Percentiles rank a stretch among this genome's conserved stretches.
phyloP scores from a whole-genome alignment of 805 yeast species.

The Candida dajiaensis region DNA sequence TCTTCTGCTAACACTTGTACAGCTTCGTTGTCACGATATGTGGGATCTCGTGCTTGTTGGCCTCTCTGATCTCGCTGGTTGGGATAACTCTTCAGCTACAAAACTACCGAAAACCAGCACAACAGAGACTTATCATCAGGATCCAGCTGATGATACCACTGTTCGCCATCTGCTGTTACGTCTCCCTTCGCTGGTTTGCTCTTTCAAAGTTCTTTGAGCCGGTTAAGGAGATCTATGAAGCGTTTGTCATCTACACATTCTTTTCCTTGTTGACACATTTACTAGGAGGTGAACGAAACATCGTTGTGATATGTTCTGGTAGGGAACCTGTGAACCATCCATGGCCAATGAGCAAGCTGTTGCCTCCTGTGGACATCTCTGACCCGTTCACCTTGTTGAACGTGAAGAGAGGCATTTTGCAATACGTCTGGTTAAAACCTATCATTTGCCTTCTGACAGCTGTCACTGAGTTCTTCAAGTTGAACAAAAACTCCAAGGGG shows the following conservation, averaged over 20 bases:
- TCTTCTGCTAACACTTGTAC: background rate
- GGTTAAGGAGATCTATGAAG: constrained; percentile 85
- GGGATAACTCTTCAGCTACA: constrained; percentile 48
- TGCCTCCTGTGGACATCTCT: constrained; percentile 67
- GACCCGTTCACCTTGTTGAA: constrained; percentile 75
- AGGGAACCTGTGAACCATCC: constrained; percentile 65
- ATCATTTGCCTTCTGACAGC: constrained; percentile 55
- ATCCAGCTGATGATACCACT: constrained; percentile 79
- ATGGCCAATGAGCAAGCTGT: constrained; percentile 42
- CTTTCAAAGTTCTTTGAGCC: constrained; percentile 58
- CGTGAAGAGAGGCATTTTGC: constrained; percentile 82
- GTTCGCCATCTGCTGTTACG: constrained; percentile 66
- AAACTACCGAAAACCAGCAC: constrained; percentile 84
- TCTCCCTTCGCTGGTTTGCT: constrained; percentile 42
- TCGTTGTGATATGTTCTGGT: constrained; percentile 66
- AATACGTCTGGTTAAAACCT: constrained; percentile 94
- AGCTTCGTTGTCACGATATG: constrained; percentile 4
- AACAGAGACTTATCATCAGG: constrained; percentile 79
- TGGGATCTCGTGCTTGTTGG: constrained; percentile 9
- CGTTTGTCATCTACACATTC: constrained; percentile 91
- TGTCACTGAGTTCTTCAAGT: constrained; percentile 39
- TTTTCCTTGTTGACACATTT: constrained; percentile 75
- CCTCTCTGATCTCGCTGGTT: constrained; percentile 36
- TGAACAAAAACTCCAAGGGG: constrained; percentile 38
- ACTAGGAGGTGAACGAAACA: constrained; percentile 88